These are phyloP conservation scores for Sophora flavescens DNA, from an alignment of 306 rosid genomes.

Conservation along the genomic window DNA sequence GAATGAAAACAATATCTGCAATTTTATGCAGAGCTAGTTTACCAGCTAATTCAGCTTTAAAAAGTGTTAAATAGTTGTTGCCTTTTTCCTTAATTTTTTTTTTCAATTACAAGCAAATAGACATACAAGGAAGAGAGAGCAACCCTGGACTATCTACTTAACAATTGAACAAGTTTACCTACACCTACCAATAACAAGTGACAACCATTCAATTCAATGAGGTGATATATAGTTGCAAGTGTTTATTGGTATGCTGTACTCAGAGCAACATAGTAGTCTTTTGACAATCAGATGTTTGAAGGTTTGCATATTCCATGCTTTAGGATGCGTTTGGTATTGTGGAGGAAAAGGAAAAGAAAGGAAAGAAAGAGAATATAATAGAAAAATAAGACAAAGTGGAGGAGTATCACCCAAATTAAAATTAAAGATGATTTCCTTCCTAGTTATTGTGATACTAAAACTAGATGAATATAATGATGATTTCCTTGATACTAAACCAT, in stretches of 20 bases:
- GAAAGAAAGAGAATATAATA: too few relatives aligned
- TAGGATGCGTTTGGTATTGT: background rate
- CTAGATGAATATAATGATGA: too few relatives aligned
- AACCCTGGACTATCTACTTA: background rate
- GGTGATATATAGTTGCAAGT: conserved; percentile 17
- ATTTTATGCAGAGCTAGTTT: conserved; percentile 35
- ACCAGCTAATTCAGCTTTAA: conserved; percentile 35
- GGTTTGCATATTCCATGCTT: background rate
- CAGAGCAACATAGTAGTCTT: background rate
- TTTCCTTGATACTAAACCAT: too few relatives aligned
- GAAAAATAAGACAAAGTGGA: background rate
- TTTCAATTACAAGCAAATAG: background rate
- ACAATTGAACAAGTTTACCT: conserved; percentile 18
- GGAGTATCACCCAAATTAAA: background rate
- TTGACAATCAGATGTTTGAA: background rate
- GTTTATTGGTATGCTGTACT: conserved; percentile 7
- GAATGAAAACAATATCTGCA: conserved; percentile 21
- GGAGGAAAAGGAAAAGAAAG: background rate
- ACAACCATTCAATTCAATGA: conserved; percentile 9
- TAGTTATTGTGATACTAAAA: too few relatives aligned
- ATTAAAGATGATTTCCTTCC: background rate
- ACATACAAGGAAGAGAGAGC: conserved; percentile 14
- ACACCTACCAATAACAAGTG: background rate
- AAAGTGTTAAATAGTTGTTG: conserved; percentile 6
- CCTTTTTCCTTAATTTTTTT: background rate